phyloP scores from a whole-genome alignment of 257 asterid genomes.

The Agastache rugosa region DNA sequence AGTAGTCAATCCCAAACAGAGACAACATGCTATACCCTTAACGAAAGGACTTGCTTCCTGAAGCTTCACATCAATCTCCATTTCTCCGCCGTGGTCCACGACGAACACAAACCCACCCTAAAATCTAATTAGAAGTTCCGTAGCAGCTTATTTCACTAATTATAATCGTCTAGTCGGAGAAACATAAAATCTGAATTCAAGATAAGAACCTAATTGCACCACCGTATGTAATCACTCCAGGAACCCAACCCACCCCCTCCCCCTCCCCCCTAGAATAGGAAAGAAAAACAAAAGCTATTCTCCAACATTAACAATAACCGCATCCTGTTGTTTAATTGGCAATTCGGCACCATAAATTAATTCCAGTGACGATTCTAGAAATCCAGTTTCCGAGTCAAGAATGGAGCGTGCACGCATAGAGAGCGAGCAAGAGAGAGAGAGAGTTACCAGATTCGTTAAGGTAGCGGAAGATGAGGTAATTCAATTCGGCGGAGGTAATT shows the following conservation, averaged over 20 bases:
- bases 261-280: neutral
- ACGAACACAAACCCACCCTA: conserved; percentile 6
- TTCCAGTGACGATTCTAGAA: conserved; percentile 5
- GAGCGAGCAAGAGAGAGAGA: neutral
- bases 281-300: neutral
- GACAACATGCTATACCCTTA: conserved; percentile 1
- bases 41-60: neutral
- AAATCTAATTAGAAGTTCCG: conserved; percentile 18
- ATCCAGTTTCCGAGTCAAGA: conserved; percentile 26
- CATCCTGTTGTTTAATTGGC: conserved; percentile 24
- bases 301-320: conserved; percentile 5
- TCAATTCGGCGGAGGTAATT: conserved; percentile 75
- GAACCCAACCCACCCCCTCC: neutral
- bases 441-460: conserved; percentile 85
- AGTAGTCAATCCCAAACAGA: neutral
- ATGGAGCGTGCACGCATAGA: neutral
- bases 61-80: conserved; percentile 14
- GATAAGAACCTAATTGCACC: conserved; percentile 2
- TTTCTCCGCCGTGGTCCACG: neutral
- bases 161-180: neutral
- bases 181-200: conserved; percentile 20
- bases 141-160: conserved; percentile 1
- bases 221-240: conserved; percentile 24
- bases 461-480: conserved; percentile 88
- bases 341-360: conserved; percentile 22